phyloP scores from a whole-genome alignment of 1,284 basidiomycete species.

The Cystobasidium pallidum region DNA sequence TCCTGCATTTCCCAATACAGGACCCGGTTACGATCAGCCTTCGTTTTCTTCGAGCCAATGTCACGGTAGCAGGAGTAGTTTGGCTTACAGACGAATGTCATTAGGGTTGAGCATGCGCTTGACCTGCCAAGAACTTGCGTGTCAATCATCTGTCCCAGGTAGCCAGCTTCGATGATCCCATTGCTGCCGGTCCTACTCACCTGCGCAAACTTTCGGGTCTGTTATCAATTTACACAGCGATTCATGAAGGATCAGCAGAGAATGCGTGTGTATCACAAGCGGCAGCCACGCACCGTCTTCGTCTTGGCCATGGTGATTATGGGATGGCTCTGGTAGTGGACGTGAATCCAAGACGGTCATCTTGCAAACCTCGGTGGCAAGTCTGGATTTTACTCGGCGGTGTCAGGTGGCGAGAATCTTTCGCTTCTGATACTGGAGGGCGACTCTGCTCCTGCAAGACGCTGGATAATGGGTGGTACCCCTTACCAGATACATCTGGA shows the following conservation, averaged over 20 bases:
- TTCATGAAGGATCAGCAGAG: neutral
- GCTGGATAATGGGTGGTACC: too few species aligned
- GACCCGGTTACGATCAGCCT: neutral
- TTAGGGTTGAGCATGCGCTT: conserved; percentile 95
- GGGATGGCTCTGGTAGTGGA: neutral
- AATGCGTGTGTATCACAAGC: too few species aligned
- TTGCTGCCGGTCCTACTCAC: conserved; percentile 5
- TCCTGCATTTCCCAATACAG: conserved; percentile 54
- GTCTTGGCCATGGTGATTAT: conserved; percentile 39
- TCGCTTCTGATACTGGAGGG: too few species aligned
- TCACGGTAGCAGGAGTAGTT: conserved; percentile 5
- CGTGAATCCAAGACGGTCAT: neutral
- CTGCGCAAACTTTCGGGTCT: conserved; percentile 87
- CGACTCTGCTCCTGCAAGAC: too few species aligned
- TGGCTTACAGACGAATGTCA: conserved; percentile 83
- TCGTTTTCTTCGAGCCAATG: conserved; percentile 7
- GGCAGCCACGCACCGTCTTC: conserved; percentile 41
- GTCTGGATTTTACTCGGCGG: too few species aligned
- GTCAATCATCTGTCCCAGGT: conserved; percentile 5
- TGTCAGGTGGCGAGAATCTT: too few species aligned
- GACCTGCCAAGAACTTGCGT: conserved; percentile 58
- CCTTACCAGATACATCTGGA: too few species aligned
- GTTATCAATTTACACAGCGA: neutral
- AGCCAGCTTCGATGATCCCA: neutral
- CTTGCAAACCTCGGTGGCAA: too few species aligned